Base-by-base conservation (phyloP, 768 basidiomycete species). In the Coprinopsis sp. region DNA sequence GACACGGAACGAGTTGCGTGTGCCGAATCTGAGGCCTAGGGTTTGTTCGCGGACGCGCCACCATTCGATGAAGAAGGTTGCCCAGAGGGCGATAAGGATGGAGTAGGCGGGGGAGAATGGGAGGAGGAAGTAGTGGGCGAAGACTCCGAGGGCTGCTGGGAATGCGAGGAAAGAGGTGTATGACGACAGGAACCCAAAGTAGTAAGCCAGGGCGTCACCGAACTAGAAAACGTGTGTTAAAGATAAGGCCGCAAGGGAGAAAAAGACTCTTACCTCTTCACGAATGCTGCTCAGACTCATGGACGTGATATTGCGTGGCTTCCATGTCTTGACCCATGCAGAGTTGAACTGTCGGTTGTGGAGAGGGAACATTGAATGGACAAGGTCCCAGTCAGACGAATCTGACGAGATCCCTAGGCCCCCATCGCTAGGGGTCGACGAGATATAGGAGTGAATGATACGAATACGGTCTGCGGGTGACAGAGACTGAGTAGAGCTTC, bases 11-110 rank as follows among this genome's bases (percentile, higher is more conserved):
- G 85, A 81, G 18, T 87, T 87, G 22, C 79, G 79, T 0, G 87
- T 89, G 3, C 87, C 86, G 73, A 90, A 94, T 24, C 81, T 74
- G 37, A 92, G 76, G 2, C 90, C 81, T n/a, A 95, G 69, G 31
- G 84, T 80, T 14, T 86, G 80, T 64, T 98, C 90, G 48, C 79
- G 79, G 29, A 96, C 77, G 23, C 87, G 78, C 95, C 95, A 99
- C 72, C 82, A 85, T 63, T 97, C 93, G 51, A 94, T 86, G 57
- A 94, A 95, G 16, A 77, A 63, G 37, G 91, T 73, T 0, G 87
- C 84, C 89, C 94, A 99, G 2, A 92, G 45, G n/a, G 82, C 77
- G 37, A 95, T 68, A 18, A 88, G 65, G 44, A 76, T 65, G 0
- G 91, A 91, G 62, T 92, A 97, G 3, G 78, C 37, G 10, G 86